Percentiles rank a stretch among this genome's conserved stretches.
Conservation (phyloP, 2,329 filamentous ascomycete species). For the Neonectria hederae region DNA sequence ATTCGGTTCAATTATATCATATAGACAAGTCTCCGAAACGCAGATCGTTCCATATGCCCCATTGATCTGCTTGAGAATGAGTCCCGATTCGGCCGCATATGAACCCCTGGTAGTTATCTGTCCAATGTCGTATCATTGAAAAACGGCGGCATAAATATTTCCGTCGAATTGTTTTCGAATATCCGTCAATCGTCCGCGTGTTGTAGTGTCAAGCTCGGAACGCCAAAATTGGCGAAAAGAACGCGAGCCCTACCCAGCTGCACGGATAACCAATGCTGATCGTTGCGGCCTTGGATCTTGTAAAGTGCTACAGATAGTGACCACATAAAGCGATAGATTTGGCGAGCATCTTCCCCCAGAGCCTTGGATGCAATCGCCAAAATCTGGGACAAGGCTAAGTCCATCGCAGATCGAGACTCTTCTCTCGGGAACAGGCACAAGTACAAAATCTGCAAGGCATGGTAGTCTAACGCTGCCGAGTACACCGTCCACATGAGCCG, state of each 20-base stretch:
- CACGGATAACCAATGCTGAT: constrained; percentile 24
- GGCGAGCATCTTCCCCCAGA: constrained; percentile 26
- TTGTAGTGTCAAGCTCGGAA: constrained; percentile 23
- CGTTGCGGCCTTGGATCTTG: constrained; percentile 9
- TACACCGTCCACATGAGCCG: constrained; percentile 39
- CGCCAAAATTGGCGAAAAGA: constrained; percentile 30
- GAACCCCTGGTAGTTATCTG: neutral
- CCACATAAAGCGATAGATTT: constrained; percentile 38
- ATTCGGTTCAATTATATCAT: neutral
- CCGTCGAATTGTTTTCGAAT: neutral
- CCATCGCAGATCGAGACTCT: neutral
- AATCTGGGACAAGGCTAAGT: constrained; percentile 18
- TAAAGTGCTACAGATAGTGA: constrained; percentile 32
- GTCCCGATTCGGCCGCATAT: neutral
- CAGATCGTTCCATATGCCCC: neutral
- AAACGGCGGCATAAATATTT: neutral
- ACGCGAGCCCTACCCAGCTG: constrained; percentile 27
- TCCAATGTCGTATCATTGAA: neutral
- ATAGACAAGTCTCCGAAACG: neutral
- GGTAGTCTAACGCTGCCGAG: constrained; percentile 30
- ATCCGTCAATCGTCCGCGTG: too few relatives aligned
- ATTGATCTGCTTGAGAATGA: neutral
- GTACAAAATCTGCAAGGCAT: constrained; percentile 29
- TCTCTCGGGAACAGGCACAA: constrained; percentile 4
- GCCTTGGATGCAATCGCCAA: constrained; percentile 32